Evolutionary conservation across 305 asterid genomes (phyloP).

Genomic region (Striga hermonthica): DNA sequence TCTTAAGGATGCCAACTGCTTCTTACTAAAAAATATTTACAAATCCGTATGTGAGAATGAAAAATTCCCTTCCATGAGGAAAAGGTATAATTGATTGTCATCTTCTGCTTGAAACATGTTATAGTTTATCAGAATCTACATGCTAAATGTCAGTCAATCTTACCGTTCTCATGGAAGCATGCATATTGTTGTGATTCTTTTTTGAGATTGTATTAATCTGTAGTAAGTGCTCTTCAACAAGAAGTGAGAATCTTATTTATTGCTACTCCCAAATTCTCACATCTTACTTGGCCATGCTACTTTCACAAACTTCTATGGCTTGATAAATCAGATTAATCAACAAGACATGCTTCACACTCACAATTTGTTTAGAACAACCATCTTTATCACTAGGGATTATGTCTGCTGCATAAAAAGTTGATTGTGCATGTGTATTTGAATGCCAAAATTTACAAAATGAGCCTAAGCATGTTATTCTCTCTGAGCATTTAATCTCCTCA

Average conservation of each 20-base stretch:
- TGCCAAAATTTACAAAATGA: too few relatives aligned
- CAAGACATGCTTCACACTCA: background rate
- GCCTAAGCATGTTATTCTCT: background rate
- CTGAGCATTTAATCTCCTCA: background rate
- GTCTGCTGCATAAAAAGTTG: background rate
- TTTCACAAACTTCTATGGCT: constrained; percentile 14
- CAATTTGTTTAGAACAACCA: background rate
- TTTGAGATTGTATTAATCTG: constrained; percentile 8
- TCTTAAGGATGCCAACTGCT: constrained; percentile 90
- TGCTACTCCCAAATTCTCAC: constrained; percentile 5
- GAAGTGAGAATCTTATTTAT: constrained; percentile 11
- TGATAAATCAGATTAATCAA: constrained; percentile 16
- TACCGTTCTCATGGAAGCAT: constrained; percentile 28
- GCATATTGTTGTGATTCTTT: constrained; percentile 1
- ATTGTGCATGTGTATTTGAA: background rate
- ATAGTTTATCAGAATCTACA: constrained; percentile 19
- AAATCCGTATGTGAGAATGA: constrained; percentile 81
- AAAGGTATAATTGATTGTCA: constrained; percentile 48
- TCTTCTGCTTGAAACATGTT: constrained; percentile 28
- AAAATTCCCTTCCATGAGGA: constrained; percentile 68
- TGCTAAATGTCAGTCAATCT: constrained; percentile 15
- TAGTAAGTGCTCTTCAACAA: constrained; percentile 19
- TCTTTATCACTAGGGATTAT: constrained; percentile 7
- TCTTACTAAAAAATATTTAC: constrained; percentile 78
- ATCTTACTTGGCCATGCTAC: constrained; percentile 17